Base-by-base conservation (phyloP, 1,284 basidiomycete species). In the Serendipita sp. region DNA sequence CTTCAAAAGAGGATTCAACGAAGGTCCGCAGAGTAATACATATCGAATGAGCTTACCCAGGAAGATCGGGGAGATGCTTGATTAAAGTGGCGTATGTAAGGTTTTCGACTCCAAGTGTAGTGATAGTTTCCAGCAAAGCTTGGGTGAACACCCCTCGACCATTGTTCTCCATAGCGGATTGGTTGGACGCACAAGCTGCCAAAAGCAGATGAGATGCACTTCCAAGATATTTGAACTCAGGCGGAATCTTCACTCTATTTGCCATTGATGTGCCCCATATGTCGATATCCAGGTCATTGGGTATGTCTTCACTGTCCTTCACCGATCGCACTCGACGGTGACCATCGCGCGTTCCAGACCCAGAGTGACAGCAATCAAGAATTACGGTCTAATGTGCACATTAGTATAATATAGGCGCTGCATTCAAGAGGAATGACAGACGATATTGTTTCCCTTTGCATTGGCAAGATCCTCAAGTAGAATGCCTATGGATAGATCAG, bases 381-480 rank as follows among this genome's bases (percentile, higher is more conserved):
- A 85, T 77, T 61, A 86, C 71, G 2, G 83, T 82, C 63, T 64
- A 13, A 5, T 6, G 13, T 41, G 38, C 38, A 41, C 38, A 47
- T 13, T 22, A 13, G 30, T n/a, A 4, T 34, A 1, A 6, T 22
- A 29, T 12, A n/a, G 8, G 17, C 4, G 32, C 8, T 4, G n/a
- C 30, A 3, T 41, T 5, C 10, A 10, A 29, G 2, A 30, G 42
- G 43, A 22, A 35, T 12, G 4, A 58, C 63, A 38, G 6, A 64
- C 63, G 69, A 86, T 81, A 65, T 86, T 86, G 69, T 85, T 74
- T 30, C 84, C 84, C 67, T 87, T 86, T 42, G 71, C 72, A 22
- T 71, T 70, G 17, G 76, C 73, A 49, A 86, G 76, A 63, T 83
- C 80, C 60, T 69, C 67, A n/a, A 86, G 71, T 75, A 86, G 79